Conservation (phyloP, 768 basidiomycete genomes). For the Kwoniella europaea region DNA sequence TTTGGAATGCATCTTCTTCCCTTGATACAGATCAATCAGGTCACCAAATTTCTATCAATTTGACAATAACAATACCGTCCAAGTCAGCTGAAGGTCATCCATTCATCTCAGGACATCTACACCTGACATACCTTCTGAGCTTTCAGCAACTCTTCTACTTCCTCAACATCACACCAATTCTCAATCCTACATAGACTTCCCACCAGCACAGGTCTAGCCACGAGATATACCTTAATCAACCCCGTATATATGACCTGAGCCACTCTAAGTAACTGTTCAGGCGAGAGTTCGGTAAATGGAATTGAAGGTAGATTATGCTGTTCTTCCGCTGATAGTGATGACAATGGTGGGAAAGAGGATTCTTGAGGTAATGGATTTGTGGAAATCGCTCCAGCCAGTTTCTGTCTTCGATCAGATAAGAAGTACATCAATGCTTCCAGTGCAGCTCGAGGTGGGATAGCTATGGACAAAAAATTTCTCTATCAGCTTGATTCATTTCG, state of each 20-base stretch:
- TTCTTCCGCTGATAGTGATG: conserved; percentile 63
- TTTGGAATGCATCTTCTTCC: conserved; percentile 92
- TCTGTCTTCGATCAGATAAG: conserved; percentile 85
- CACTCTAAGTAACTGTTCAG: conserved; percentile 82
- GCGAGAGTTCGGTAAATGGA: conserved; percentile 72
- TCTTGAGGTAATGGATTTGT: conserved; percentile 73
- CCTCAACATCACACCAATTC: conserved; percentile 96
- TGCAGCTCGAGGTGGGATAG: conserved; percentile 59
- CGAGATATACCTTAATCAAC: conserved; percentile 87
- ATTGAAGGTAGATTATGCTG: conserved; percentile 73
- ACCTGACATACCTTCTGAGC: conserved; percentile 68
- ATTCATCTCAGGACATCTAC: too few species aligned
- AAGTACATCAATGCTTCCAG: conserved; percentile 88
- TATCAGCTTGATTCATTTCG: conserved; percentile 7
- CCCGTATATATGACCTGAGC: conserved; percentile 96
- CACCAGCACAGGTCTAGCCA: conserved; percentile 78
- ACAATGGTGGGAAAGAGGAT: conserved; percentile 69
- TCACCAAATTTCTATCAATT: conserved; percentile 80
- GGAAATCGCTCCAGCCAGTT: conserved; percentile 76
- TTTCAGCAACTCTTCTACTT: conserved; percentile 85
- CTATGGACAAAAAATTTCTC: conserved; percentile 6
- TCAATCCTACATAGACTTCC: conserved; percentile 85
- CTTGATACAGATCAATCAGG: conserved; percentile 86
- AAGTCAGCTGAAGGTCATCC: background rate
- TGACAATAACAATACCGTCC: too few species aligned